Percentiles rank a stretch among this genome's conserved stretches.
These are phyloP conservation scores for Metarhizium sp. DNA, from an alignment of 2,329 filamentous ascomycete genomes.

Conservation along the genomic window DNA sequence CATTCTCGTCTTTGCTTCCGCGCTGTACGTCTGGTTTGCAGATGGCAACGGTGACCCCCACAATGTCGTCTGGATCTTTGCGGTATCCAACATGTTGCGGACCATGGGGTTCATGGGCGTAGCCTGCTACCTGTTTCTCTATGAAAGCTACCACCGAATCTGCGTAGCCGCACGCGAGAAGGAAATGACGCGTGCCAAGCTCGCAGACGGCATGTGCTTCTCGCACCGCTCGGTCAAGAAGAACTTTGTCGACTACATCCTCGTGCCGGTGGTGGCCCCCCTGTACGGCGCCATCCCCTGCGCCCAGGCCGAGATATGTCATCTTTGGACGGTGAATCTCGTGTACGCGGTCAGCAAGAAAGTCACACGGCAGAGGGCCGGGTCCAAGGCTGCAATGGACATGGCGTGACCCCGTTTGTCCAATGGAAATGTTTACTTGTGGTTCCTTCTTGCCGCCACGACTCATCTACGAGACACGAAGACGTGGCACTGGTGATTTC, in stretches of 20 bases:
- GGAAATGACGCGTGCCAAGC: slow-evolving; percentile 57
- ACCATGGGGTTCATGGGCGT: slow-evolving; percentile 53
- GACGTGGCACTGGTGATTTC: too few species aligned
- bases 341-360: slow-evolving; percentile 68
- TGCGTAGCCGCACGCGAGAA: slow-evolving; percentile 50
- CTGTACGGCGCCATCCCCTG: slow-evolving; percentile 60
- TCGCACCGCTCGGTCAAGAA: slow-evolving; percentile 45
- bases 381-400: slow-evolving; percentile 17
- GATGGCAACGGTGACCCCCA: slow-evolving; percentile 41
- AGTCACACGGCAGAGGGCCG: slow-evolving; percentile 42
- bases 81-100: slow-evolving; percentile 49
- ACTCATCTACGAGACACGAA: too few species aligned
- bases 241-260: slow-evolving; percentile 53
- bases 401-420: neutral
- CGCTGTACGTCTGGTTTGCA: slow-evolving; percentile 47
- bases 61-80: slow-evolving; percentile 49
- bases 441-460: too few species aligned
- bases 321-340: slow-evolving; percentile 61
- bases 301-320: slow-evolving; percentile 56
- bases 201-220: slow-evolving; percentile 57
- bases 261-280: slow-evolving; percentile 59
- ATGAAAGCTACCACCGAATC: slow-evolving; percentile 57
- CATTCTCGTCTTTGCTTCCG: slow-evolving; percentile 53
- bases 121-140: slow-evolving; percentile 54
- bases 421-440: neutral